Base-by-base conservation (phyloP, 1,139 yeast species). In the Wickerhamomyces sp. region DNA sequence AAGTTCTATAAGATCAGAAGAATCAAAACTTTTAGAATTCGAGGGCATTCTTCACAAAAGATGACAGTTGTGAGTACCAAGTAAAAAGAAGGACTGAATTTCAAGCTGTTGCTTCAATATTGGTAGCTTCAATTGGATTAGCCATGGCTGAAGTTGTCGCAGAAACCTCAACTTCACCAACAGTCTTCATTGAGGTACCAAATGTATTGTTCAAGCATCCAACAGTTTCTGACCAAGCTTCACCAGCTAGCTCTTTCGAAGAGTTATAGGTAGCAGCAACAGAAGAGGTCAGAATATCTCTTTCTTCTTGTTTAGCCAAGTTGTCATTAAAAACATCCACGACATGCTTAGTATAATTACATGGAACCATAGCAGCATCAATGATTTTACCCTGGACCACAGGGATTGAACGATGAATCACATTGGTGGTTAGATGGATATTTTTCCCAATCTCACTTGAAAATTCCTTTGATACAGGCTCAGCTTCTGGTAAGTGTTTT, bases 361-460 rank as follows among this genome's bases (percentile, higher is more conserved):
- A 62, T 42, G 72, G 72, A 7, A 53, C 45, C 58, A 52, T 47
- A 2, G 57, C 46, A 15, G 57, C 44, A 27, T 51, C 46, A 10
- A 45, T 44, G 8, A 58, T 45, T 42, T 54, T 58, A n/a, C 50
- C 46, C 14, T 50, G 50, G 6, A 56, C 47, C 15, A 54, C 60
- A 14, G 68, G 66, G n/a, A 59, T 49, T 6, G 63, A 50, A 42
- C 67, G 62, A 33, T 52, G 51, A 4, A 73, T 52, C 37, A 73
- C 67, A 55, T 73, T 73, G 44, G 64, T 59, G 14, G 76, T 48
- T 36, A 81, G 64, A 43, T 71, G 67, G 26, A 71, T 49, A 9
- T 78, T 68, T 62, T 81, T 75, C 32, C 76, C 67, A 35, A 79
- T 51, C 59, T 81, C 88, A 58, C 79, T 78, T 7, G 79, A 67